Conservation (phyloP, 192 early-diverging fungal genomes). For the Coemansia sp. region DNA sequence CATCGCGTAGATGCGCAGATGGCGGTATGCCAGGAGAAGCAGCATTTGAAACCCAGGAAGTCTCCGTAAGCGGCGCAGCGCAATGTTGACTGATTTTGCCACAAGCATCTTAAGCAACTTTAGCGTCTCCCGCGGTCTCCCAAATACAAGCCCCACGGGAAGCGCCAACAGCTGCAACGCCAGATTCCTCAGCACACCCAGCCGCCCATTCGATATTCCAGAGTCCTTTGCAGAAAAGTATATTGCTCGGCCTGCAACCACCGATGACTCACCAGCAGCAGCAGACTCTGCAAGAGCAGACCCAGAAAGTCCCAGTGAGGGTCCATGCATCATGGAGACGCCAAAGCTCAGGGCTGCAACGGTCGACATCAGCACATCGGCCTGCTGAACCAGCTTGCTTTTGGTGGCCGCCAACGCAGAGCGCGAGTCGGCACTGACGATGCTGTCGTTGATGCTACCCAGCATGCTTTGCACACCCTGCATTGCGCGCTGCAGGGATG, state of each 20-base stretch:
- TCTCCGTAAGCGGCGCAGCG: constrained; percentile 14
- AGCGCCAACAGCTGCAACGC: constrained; percentile 28
- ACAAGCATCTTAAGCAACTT: constrained; percentile 7
- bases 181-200: constrained; percentile 3
- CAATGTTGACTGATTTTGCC: constrained; percentile 2
- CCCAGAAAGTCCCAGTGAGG: too few species aligned
- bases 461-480: constrained; percentile 51
- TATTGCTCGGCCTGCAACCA: neutral
- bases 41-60: constrained; percentile 26
- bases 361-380: constrained; percentile 48
- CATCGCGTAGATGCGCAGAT: constrained; percentile 38
- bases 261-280: too few species aligned
- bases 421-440: constrained; percentile 33
- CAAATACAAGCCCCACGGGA: constrained; percentile 36
- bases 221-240: neutral
- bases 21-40: constrained; percentile 42
- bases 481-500: constrained; percentile 48
- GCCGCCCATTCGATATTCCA: neutral
- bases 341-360: constrained; percentile 50
- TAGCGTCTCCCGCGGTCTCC: constrained; percentile 16
- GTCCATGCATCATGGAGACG: constrained; percentile 18
- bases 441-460: constrained; percentile 43
- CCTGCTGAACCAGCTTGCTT: constrained; percentile 42
- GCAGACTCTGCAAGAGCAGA: too few species aligned
- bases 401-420: constrained; percentile 35